These are phyloP conservation scores for Capronia epimyces DNA, from an alignment of 2,329 filamentous ascomycete genomes.

Conservation along the genomic window DNA sequence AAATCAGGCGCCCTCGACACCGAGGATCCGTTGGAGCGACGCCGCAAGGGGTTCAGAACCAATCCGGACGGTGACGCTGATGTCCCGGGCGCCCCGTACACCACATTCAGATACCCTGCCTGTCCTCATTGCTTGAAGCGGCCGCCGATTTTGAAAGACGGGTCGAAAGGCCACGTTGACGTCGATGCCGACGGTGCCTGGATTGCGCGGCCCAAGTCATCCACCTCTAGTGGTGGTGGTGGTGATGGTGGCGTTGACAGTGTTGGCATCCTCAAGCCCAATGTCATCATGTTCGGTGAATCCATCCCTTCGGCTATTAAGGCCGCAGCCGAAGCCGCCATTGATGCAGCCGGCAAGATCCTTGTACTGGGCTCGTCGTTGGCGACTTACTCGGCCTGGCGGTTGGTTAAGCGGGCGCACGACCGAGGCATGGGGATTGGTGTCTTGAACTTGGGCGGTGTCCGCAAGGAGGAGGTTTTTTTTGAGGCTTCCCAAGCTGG, in stretches of 20 bases:
- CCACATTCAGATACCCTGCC: slow-evolving; percentile 82
- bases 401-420: slow-evolving; percentile 75
- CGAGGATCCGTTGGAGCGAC: slow-evolving; percentile 66
- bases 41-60: slow-evolving; percentile 65
- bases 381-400: slow-evolving; percentile 92
- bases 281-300: slow-evolving; percentile 95
- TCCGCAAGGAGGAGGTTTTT: slow-evolving; percentile 43
- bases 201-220: slow-evolving; percentile 38
- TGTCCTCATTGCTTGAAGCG: slow-evolving; percentile 71
- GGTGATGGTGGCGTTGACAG: slow-evolving; percentile 48
- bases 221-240: slow-evolving; percentile 32
- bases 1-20: slow-evolving; percentile 69
- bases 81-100: slow-evolving; percentile 78
- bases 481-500: slow-evolving; percentile 30
- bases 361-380: slow-evolving; percentile 83
- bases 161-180: slow-evolving; percentile 55
- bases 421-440: slow-evolving; percentile 80
- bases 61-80: slow-evolving; percentile 97
- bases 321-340: slow-evolving; percentile 66
- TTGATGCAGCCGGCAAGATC: slow-evolving; percentile 69
- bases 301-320: slow-evolving; percentile 69
- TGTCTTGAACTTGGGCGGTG: slow-evolving; percentile 67
- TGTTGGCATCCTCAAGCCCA: slow-evolving; percentile 82
- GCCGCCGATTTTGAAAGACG: slow-evolving; percentile 54
- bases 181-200: slow-evolving; percentile 78